Conservation (phyloP, 106 monocot species). For the Dioscorea zingiberensis region DNA sequence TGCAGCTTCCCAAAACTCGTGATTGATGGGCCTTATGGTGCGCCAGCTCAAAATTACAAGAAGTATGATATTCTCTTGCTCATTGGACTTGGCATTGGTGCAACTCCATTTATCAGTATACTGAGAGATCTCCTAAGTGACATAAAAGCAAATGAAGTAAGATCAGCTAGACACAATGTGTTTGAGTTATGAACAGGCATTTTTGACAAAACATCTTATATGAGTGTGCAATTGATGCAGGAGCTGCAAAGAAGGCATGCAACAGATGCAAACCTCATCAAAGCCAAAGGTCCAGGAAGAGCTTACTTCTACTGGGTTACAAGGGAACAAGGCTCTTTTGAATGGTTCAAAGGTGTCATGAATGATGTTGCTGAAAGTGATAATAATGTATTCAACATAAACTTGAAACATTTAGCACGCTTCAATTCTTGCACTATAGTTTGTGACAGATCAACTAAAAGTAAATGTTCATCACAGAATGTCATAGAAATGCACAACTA, state of each 20-base stretch:
- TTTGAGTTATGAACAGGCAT: not conserved
- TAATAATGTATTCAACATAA: constrained; percentile 30
- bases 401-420: not conserved
- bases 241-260: constrained; percentile 14
- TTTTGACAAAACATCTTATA: not conserved
- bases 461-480: constrained; percentile 25
- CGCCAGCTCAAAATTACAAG: constrained; percentile 95
- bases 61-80: constrained; percentile 93
- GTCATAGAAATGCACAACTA: constrained; percentile 96
- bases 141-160: constrained; percentile 51
- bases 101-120: constrained; percentile 98
- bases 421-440: no score
- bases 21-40: constrained; percentile 93
- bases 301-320: constrained; percentile 99
- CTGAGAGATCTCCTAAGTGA: constrained; percentile 83
- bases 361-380: constrained; percentile 91
- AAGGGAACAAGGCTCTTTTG: constrained; percentile 90
- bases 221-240: constrained; percentile 13
- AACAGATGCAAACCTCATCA: constrained; percentile 10
- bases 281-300: constrained; percentile 48
- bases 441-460: not conserved
- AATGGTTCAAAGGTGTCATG: constrained; percentile 97
- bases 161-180: not conserved
- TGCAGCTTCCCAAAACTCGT: constrained; percentile 78
- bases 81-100: constrained; percentile 92